Evolutionary conservation across 768 basidiomycete species (phyloP), one percentile per base, ranked within the genome.

Genomic region (Termitomyces sp.): DNA sequence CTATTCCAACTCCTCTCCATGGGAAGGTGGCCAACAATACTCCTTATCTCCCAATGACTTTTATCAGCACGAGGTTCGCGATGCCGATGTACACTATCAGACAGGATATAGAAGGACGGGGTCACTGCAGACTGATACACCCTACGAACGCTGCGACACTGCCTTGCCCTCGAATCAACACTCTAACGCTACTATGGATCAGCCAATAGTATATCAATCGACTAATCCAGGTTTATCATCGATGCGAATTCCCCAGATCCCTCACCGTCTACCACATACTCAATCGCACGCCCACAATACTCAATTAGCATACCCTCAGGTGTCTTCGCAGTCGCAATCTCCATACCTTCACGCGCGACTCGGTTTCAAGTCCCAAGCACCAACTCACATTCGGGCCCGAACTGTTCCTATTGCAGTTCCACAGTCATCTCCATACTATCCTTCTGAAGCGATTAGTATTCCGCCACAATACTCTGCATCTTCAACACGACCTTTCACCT

Each of bases 401-500:
- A 49, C 52, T 6, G 10, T 58, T 44, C 55, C 57, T 20, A 56
- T 60, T 59, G 51, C 55, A 37, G 56, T 61, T 24, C 59, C 61
- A 49, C 64, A 64, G 45, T 60, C 65, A 41, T 49, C 59, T 42
- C 29, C 67, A 12, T 63, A 60, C 36, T 59, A 63, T 33, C 62
- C 59, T 56, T 54, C 76, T 2, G 75, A 71, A 42, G 59, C 70
- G 33, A 60, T 73, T 61, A 70, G 69, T 51, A 67, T 72, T 33
- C 72, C 78, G 55, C 66, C 76, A 39, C 81, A 83, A 56, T 84
- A 82, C 68, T 79, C 84, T 28, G 74, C 81, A 39, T 81, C 84
- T n/a, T 80, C 84, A 7, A 69, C 75, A 18, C 79, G 85, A 39
- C 86, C 86, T 20, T 88, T 83, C 64, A 75, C 81, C 10, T 88